Percentiles rank a stretch among this genome's conserved stretches.
Evolutionary conservation across 495 filamentous ascomycete species (phyloP).

Genomic region (Aspergillus olivimuriae): DNA sequence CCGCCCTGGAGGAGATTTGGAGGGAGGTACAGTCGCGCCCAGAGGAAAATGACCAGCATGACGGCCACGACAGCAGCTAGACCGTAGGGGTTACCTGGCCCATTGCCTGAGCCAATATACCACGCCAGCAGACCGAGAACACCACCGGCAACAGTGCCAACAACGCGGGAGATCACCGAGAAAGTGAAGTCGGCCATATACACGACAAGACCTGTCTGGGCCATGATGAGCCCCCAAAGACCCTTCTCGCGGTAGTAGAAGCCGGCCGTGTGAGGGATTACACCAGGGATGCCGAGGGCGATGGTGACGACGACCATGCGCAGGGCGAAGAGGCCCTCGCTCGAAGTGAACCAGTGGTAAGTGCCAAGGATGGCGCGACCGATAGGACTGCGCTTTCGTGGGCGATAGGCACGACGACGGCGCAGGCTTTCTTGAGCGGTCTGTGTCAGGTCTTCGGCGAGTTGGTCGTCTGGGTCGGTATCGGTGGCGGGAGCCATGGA

Average conservation of each 20-base stretch:
- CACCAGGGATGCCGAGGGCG: slow-evolving; percentile 33
- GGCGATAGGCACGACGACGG: slow-evolving; percentile 15
- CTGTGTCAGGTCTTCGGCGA: slow-evolving; percentile 10
- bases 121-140: slow-evolving; percentile 34
- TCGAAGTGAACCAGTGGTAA: slow-evolving; percentile 21
- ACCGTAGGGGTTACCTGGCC: slow-evolving; percentile 36
- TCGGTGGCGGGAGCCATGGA: slow-evolving; percentile 8
- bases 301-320: slow-evolving; percentile 36
- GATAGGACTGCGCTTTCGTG: slow-evolving; percentile 5
- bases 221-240: slow-evolving; percentile 43
- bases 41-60: slow-evolving; percentile 29
- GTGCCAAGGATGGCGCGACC: slow-evolving; percentile 13
- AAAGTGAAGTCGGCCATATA: slow-evolving; percentile 43
- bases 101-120: slow-evolving; percentile 42
- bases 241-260: slow-evolving; percentile 43
- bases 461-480: slow-evolving; percentile 14
- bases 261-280: slow-evolving; percentile 31
- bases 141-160: slow-evolving; percentile 35
- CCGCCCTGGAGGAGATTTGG: slow-evolving; percentile 23
- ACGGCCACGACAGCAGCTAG: slow-evolving; percentile 31
- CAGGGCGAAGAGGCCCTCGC: slow-evolving; percentile 31
- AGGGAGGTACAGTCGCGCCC: slow-evolving; percentile 30
- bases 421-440: slow-evolving; percentile 16
- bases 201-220: slow-evolving; percentile 33
- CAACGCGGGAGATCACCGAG: slow-evolving; percentile 23